Conservation (phyloP, 805 yeast genomes). For the Metschnikowia picachoensis region DNA sequence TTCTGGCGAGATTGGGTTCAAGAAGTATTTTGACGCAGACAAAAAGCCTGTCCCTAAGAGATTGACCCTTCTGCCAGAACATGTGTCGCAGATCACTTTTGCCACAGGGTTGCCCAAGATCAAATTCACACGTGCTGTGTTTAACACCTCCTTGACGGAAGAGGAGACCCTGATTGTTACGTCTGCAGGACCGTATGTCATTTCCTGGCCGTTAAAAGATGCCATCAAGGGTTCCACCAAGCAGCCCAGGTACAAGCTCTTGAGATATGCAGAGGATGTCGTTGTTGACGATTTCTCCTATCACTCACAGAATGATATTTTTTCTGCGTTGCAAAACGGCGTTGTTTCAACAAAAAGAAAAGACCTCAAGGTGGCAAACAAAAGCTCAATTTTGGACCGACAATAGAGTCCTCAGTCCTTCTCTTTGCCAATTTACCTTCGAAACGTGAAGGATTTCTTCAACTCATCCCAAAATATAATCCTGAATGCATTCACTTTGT, state of each 20-base stretch:
- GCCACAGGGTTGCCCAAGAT: constrained; percentile 19
- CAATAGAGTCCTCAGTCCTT: neutral
- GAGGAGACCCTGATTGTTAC: constrained; percentile 72
- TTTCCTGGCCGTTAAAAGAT: constrained; percentile 72
- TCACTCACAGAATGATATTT: constrained; percentile 66
- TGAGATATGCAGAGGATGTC: constrained; percentile 55
- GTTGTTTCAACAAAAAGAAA: constrained; percentile 65
- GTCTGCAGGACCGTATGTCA: constrained; percentile 76
- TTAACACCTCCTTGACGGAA: constrained; percentile 64
- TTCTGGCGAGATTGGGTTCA: constrained; percentile 59
- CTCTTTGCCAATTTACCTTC: neutral
- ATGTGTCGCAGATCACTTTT: constrained; percentile 40
- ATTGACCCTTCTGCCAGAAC: constrained; percentile 66
- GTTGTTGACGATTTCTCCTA: constrained; percentile 77
- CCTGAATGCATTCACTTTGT: constrained; percentile 59
- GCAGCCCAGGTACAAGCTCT: constrained; percentile 54
- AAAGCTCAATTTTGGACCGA: constrained; percentile 3
- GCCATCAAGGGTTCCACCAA: constrained; percentile 48
- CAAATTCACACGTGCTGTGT: constrained; percentile 69
- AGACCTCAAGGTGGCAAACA: constrained; percentile 47
- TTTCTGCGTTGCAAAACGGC: constrained; percentile 72
- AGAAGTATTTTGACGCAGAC: constrained; percentile 58
- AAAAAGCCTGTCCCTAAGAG: constrained; percentile 67
- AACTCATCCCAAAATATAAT: constrained; percentile 59
- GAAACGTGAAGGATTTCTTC: constrained; percentile 49